Evolutionary conservation across 345 rosid species (phyloP), one percentile per base, ranked within the genome.

Genomic region (Pugionium cornutum): DNA sequence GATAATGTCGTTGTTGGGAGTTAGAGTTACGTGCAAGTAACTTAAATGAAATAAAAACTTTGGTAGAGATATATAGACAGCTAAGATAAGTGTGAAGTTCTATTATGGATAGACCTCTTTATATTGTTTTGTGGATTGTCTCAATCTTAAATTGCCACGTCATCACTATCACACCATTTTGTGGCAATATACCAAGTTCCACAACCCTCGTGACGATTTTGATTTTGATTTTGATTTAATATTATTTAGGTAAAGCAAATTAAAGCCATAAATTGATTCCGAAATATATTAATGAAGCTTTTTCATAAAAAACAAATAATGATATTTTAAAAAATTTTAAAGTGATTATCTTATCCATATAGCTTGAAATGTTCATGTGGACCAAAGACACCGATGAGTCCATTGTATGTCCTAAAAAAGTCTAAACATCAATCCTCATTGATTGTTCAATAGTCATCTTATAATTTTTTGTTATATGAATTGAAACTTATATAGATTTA

Each of bases 1-100:
- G 64, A 54, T 47, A 45, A 31, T 26, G 75, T 40, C 75, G 50
- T 40, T 63, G 69, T 48, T 40, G 45, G n/a, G n/a, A n/a, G n/a
- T n/a, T n/a, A n/a, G 53, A 63, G 69, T 55, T 71, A 48, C 69
- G 75, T 70, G 69, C 51, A 70, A 64, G 75, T 62, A 70, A 70
- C 64, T 47, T 48, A n/a, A n/a, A n/a, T n/a, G n/a, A n/a, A n/a
- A n/a, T n/a, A n/a, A n/a, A n/a, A 3, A 7, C 0, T 33, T 48
- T 57, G 47, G 58, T 18, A 35, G 34, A 57, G 66, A n/a, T n/a
- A 72, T 49, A 64, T 56, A 33, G 76, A 72, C 76, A 72, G 40
- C 53, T 50, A 72, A 58, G 27, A 57, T 57, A 48, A 56, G 43
- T 48, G 42, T 63, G 48, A 45, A 67, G 49, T 47, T 56, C 56